Base-by-base conservation (phyloP, 352 stramenopile species). In the Pythium angustatum region DNA sequence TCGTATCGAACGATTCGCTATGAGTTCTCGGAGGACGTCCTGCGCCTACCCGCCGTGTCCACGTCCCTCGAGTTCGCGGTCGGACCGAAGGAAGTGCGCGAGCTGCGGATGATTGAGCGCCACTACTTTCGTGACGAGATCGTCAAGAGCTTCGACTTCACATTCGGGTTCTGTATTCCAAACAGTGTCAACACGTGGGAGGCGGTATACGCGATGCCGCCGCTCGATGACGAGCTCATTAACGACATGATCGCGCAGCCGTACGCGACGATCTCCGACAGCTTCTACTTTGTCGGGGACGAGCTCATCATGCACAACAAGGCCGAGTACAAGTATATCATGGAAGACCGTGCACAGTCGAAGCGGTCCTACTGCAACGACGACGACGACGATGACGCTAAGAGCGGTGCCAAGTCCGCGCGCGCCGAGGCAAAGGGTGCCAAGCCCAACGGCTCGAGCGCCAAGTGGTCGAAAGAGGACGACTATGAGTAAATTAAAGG, bases 291-390 rank as follows among this genome's bases (percentile, higher is more conserved):
- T 66, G 90, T 98, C 38, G 90, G 91, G 57, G 86, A 98, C 66
- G 86, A 98, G 74, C 85, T 99, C 47, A 96, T 98, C 61, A 98
- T 99, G 92, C 93, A 98, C 78, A 98, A 97, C 79, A 97, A 97
- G 68, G 87, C 88, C 68, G 87, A 93, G 76, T 97, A 97, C 80
- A 94, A 97, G 75, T 98, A 98, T 82, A 85, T 96, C 27, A 40
- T 76, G n/a, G 89, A 98, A 71, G 91, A 97, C 61, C 81, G 73
- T 10, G 88, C 91, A 26, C 88, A 97, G 72, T 83, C 88, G 51
- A 97, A 98, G 72, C 91, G 91, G 55, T 97, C 82, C 49, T 98
- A 98, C 70, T 91, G 96, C 56, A 80, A 81, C 55, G 85, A 77
- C 68, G 91, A 95, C 41, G 87, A 94, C 6, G 80, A 86, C 44